Evolutionary conservation across 306 rosid genomes (phyloP), one percentile per base, ranked within the genome.

Genomic region (Crotalaria pallida): DNA sequence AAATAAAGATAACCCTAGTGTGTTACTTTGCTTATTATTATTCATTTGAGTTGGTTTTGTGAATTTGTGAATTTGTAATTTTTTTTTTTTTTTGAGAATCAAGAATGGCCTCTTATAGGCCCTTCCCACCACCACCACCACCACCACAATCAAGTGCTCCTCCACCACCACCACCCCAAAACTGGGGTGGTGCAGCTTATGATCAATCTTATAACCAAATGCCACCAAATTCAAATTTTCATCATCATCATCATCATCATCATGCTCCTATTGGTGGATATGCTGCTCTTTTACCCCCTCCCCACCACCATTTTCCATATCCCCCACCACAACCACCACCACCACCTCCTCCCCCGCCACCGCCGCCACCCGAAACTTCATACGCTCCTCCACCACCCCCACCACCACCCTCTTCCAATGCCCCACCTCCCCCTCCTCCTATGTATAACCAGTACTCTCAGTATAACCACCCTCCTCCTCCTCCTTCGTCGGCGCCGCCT

Each of bases 71-170:
- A 1, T 29, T 29, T 29, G n/a, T n/a, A n/a, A 31, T 38, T 10
- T 38, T 38, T 38, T 38, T 36, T 7, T 1, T 9, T 36, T 9
- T 36, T 9, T 3, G 73, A 18, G 67, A 51, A 11, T 40, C 22
- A 58, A 58, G 29, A 63, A 95, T 95, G 99, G 97, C 97, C 79
- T 91, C 97, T 10, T 95, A 86, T 77, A 71, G 97, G 83, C 97
- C 99, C 6, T 88, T 89, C 79, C 96, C 96, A 2, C 70, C 88
- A 31, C 9, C 67, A 84, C 0, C 84, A 72, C 65, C 93, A 65
- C 65, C 79, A 85, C 38, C 86, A 79, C 6, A 81, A 33, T 77
- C 95, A 84, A 31, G 8, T 31, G 36, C 3, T 31, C 70, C 88
- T 4, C 9, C 67, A 84, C 0, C 84, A 72, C 65, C 93, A 65